phyloP scores from a whole-genome alignment of 768 basidiomycete genomes.

The Hygrocybe coccinea region DNA sequence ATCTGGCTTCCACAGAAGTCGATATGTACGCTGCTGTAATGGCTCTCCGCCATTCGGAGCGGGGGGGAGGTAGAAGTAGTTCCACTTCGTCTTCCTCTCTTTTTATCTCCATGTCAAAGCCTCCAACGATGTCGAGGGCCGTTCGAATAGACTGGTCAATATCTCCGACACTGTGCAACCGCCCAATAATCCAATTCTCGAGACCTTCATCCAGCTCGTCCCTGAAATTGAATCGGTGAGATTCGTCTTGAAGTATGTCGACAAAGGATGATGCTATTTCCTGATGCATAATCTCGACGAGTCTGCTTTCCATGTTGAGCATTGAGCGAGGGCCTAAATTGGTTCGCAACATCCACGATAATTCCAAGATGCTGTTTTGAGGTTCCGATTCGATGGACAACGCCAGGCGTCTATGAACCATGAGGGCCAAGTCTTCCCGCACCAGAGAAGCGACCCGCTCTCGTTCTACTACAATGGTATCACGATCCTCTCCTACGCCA shows the following conservation, averaged over 20 bases:
- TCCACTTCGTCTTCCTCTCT: constrained; percentile 65
- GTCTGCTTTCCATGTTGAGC: constrained; percentile 51
- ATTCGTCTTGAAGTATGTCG: constrained; percentile 69
- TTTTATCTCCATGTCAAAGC: constrained; percentile 67
- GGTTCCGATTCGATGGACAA: constrained; percentile 41
- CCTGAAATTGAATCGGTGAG: constrained; percentile 46
- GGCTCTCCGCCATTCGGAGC: constrained; percentile 58
- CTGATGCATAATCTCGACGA: constrained; percentile 65
- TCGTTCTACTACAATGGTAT: constrained; percentile 65
- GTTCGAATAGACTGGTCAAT: constrained; percentile 51
- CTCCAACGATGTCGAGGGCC: constrained; percentile 66
- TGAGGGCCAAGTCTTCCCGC: constrained; percentile 62
- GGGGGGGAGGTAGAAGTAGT: constrained; percentile 45
- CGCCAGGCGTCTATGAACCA: constrained; percentile 47
- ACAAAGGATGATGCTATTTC: constrained; percentile 73
- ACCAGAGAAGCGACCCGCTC: constrained; percentile 68
- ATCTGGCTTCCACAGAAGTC: constrained; percentile 64
- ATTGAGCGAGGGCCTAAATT: constrained; percentile 57
- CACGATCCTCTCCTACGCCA: constrained; percentile 41
- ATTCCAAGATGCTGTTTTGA: constrained; percentile 53
- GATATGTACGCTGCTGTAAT: constrained; percentile 59
- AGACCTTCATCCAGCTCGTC: constrained; percentile 57
- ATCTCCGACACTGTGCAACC: constrained; percentile 53
- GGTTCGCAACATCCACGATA: constrained; percentile 58
- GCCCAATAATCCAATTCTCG: constrained; percentile 56